Evolutionary conservation across 371 early-diverging fungal species (phyloP).

Genomic region (Circinella umbellata): DNA sequence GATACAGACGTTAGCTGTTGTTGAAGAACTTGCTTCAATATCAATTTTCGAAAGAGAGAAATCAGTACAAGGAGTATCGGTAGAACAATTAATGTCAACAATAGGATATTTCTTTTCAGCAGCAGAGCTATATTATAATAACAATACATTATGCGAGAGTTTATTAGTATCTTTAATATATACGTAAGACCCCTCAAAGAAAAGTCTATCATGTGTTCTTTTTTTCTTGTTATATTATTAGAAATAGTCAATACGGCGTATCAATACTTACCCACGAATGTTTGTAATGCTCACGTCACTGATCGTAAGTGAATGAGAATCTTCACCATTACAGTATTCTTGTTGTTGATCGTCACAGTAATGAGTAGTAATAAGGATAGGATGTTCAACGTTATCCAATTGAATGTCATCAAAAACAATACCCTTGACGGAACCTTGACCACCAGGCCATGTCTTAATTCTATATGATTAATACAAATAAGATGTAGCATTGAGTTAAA

Average conservation of each 20-base stretch:
- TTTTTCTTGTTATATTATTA: too few species aligned
- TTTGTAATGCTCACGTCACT: constrained; percentile 27
- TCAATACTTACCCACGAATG: constrained; percentile 24
- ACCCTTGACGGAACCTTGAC: constrained; percentile 24
- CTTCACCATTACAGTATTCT: constrained; percentile 23
- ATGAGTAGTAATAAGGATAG: constrained; percentile 32
- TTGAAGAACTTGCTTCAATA: constrained; percentile 17
- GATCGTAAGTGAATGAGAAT: constrained; percentile 26
- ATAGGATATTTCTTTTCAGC: constrained; percentile 21
- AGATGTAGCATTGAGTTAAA: too few species aligned
- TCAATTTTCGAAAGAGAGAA: constrained; percentile 25
- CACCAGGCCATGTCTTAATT: constrained; percentile 38
- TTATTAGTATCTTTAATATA: too few species aligned
- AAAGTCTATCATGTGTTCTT: too few species aligned
- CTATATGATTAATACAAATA: not conserved
- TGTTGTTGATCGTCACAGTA: constrained; percentile 30
- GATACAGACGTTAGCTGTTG: constrained; percentile 29
- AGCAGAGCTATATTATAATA: not conserved
- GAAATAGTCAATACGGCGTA: too few species aligned
- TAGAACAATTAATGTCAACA: constrained; percentile 31
- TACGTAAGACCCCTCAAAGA: too few species aligned
- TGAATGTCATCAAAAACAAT: constrained; percentile 25
- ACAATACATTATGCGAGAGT: too few species aligned
- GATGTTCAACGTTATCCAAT: constrained; percentile 29
- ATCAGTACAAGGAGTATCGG: constrained; percentile 29